These are phyloP conservation scores for Falciphora oryzae DNA, from an alignment of 2,329 filamentous ascomycete genomes.

Conservation along the genomic window DNA sequence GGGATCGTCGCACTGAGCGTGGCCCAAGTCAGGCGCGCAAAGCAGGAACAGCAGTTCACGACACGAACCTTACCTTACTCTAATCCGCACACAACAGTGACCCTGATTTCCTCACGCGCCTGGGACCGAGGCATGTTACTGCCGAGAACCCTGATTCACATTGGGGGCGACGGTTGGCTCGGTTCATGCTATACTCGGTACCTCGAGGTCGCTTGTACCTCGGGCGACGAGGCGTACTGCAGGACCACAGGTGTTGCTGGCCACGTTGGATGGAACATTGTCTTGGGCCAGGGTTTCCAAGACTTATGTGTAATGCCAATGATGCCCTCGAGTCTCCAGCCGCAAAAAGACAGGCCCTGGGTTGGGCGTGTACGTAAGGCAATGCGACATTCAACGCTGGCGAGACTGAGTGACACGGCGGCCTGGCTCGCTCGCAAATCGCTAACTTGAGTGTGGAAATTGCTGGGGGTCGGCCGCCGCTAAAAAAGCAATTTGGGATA, in stretches of 20 bases:
- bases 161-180: too few relatives aligned
- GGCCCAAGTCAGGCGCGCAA: too few relatives aligned
- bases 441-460: too few relatives aligned
- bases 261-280: not conserved
- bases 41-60: not conserved
- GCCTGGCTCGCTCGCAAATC: too few relatives aligned
- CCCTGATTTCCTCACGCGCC: too few relatives aligned
- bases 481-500: too few relatives aligned
- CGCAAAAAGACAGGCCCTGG: not conserved
- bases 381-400: too few relatives aligned
- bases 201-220: not conserved
- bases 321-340: not conserved
- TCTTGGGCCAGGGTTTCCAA: not conserved
- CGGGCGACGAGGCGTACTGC: too few relatives aligned
- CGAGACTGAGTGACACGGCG: not conserved
- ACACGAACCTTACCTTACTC: not conserved
- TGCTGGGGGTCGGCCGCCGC: too few relatives aligned
- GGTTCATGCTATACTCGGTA: not conserved
- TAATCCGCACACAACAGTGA: not conserved
- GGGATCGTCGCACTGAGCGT: too few relatives aligned
- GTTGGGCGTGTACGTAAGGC: not conserved
- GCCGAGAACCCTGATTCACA: too few relatives aligned
- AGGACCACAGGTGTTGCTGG: not conserved
- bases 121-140: too few relatives aligned
- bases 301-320: constrained; percentile 1